Evolutionary conservation across 495 filamentous ascomycete species (phyloP).

Genomic region (Annulohypoxylon bovei): DNA sequence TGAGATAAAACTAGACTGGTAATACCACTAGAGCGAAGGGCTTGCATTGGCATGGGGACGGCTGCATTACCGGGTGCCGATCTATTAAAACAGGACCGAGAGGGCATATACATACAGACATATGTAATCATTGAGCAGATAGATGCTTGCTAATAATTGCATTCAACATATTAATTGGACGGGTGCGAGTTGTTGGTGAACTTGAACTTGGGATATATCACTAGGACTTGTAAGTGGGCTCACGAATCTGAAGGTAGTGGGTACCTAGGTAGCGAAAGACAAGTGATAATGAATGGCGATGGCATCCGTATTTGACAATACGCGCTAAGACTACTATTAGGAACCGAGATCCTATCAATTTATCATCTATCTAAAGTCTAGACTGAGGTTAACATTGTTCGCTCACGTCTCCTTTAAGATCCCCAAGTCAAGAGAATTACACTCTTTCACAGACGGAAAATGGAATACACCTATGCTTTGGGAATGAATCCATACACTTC

Average conservation of each 20-base stretch:
- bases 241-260: too few relatives aligned
- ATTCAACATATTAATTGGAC: constrained; percentile 4
- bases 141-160: constrained; percentile 26
- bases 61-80: constrained; percentile 17
- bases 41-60: constrained; percentile 15
- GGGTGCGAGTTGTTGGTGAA: neutral
- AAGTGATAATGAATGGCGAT: too few relatives aligned
- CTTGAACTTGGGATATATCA: neutral
- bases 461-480: neutral
- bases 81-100: constrained; percentile 8
- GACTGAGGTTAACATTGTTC: too few relatives aligned
- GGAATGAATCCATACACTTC: neutral
- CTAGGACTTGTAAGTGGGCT: neutral
- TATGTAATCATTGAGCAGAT: constrained; percentile 31
- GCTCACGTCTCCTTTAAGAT: neutral
- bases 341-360: neutral
- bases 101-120: constrained; percentile 13
- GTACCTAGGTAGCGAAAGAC: too few relatives aligned
- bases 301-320: too few relatives aligned
- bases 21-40: constrained; percentile 36
- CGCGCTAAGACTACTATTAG: neutral
- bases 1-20: constrained; percentile 22
- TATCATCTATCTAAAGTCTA: too few relatives aligned
- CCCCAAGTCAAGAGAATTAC: neutral
- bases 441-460: too few relatives aligned